phyloP scores from a whole-genome alignment of 1,139 yeast species.

The Taphrina deformans region DNA sequence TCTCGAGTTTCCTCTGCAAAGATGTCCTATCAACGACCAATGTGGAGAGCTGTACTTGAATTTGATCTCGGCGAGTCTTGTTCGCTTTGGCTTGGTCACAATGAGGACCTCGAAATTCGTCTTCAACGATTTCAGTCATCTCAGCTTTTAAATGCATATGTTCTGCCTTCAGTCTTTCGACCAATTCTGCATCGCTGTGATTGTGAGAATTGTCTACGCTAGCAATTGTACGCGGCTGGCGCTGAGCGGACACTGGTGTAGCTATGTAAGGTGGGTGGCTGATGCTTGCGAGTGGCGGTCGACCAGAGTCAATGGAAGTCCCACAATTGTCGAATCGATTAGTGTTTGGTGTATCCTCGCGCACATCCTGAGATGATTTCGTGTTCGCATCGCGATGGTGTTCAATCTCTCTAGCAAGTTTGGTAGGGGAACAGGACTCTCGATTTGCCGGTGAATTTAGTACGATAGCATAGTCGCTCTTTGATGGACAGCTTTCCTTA shows the following conservation, averaged over 20 bases:
- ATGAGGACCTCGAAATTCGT: constrained; percentile 7
- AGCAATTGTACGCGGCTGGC: not conserved
- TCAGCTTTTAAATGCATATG: constrained; percentile 15
- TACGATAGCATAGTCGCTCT: not conserved
- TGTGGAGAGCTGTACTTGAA: not conserved
- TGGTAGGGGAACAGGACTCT: not conserved
- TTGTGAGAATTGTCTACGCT: not conserved
- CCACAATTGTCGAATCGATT: not conserved
- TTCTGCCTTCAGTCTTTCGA: not conserved
- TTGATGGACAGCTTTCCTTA: not conserved
- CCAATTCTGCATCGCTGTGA: not conserved
- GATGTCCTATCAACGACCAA: not conserved
- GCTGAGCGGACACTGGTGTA: not conserved
- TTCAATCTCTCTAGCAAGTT: not conserved
- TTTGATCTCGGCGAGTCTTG: not conserved
- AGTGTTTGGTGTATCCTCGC: not conserved
- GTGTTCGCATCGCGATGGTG: not conserved
- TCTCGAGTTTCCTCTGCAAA: constrained; percentile 1
- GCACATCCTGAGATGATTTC: not conserved
- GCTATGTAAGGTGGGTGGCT: not conserved
- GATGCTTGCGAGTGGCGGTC: not conserved
- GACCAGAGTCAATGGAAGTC: not conserved
- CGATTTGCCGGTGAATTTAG: constrained; percentile 3
- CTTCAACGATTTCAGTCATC: constrained; percentile 20
- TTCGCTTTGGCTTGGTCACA: constrained; percentile 2